Evolutionary conservation across 768 basidiomycete species (phyloP).

Genomic region (Postia placenta): DNA sequence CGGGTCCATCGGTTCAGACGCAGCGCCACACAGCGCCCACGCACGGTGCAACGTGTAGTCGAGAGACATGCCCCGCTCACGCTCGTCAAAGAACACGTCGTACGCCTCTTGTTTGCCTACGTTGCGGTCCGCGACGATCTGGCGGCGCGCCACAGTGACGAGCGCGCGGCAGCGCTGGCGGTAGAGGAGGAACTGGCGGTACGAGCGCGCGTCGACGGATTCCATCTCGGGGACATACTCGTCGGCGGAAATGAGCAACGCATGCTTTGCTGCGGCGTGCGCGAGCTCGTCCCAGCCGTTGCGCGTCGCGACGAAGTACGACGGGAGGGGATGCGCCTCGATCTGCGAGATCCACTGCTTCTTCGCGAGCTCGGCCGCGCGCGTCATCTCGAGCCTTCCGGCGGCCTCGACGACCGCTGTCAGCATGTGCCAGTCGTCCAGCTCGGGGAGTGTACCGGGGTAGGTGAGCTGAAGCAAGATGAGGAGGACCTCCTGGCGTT

Average conservation of each 20-base stretch:
- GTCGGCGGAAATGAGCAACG: not conserved
- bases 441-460: conserved; percentile 6
- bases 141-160: not conserved
- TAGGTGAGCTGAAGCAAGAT: conserved; percentile 17
- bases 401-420: conserved; percentile 17
- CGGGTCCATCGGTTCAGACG: no score
- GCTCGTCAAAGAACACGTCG: not conserved
- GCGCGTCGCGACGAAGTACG: conserved; percentile 14
- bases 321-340: conserved; percentile 6
- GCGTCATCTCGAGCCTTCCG: conserved; percentile 17
- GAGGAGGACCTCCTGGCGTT: conserved; percentile 13
- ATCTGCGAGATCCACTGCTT: conserved; percentile 1
- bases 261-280: conserved; percentile 7
- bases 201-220: conserved; percentile 9
- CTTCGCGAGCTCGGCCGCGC: conserved; percentile 8
- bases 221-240: conserved; percentile 11
- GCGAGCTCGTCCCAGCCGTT: conserved; percentile 14
- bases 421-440: conserved; percentile 6
- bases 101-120: not conserved
- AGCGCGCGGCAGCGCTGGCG: not conserved
- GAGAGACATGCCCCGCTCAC: not conserved
- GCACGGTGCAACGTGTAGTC: not conserved
- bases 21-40: not conserved
- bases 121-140: not conserved
- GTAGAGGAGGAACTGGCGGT: conserved; percentile 2